Conservation (phyloP, 352 stramenopile species). For the Globisporangium spiculum region DNA sequence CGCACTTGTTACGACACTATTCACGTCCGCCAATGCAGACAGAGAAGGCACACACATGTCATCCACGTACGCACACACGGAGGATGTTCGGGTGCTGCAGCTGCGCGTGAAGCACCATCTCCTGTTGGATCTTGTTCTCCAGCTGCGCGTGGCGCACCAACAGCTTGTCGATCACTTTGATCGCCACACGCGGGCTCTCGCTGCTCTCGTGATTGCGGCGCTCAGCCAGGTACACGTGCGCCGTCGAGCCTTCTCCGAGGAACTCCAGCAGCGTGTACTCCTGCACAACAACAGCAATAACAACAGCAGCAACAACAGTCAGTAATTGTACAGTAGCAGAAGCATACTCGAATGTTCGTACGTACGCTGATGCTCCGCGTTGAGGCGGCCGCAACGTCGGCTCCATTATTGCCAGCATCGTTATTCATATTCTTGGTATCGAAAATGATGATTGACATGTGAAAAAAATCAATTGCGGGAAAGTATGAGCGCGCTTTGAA, state of each 20-base stretch:
- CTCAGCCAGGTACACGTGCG: slow-evolving; percentile 72
- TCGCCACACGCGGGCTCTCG: slow-evolving; percentile 38
- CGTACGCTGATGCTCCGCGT: slow-evolving; percentile 13
- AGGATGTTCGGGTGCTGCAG: slow-evolving; percentile 99
- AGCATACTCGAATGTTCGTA: background rate
- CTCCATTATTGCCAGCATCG: background rate
- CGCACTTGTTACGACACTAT: too few species aligned
- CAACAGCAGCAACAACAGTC: background rate
- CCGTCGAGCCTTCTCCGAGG: slow-evolving; percentile 69
- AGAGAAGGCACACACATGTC: background rate
- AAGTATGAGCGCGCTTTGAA: too few species aligned
- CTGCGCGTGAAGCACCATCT: slow-evolving; percentile 67
- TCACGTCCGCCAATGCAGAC: too few species aligned
- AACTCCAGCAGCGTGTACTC: slow-evolving; percentile 75
- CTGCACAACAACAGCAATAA: slow-evolving; percentile 16
- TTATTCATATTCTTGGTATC: background rate
- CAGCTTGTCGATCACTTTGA: slow-evolving; percentile 86
- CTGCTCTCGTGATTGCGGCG: background rate
- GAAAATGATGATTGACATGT: background rate
- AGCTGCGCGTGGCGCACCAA: slow-evolving; percentile 54
- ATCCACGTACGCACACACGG: slow-evolving; percentile 63
- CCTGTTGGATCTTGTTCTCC: slow-evolving; percentile 58
- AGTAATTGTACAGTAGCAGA: background rate
- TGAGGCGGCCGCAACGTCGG: background rate
- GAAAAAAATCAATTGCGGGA: background rate